Base-by-base conservation (phyloP, 257 asterid species). In the Coffea eugenioides region DNA sequence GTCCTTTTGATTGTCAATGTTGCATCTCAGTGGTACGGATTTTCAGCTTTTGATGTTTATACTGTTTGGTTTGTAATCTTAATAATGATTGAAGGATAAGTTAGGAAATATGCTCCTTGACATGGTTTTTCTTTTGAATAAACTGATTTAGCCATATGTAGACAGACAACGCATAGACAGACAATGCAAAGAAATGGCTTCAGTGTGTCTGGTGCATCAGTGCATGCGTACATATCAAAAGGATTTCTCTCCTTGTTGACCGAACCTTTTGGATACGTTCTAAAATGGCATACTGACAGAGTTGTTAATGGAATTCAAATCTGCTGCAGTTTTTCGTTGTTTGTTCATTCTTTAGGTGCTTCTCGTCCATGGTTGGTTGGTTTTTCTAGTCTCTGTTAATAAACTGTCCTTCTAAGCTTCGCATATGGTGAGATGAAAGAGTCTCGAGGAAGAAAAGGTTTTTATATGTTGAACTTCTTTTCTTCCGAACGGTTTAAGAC, bases 1-100 rank as follows among this genome's bases (percentile, higher is more conserved):
- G 95, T 85, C 46, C 83, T 92, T 39, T 74, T 94, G 76, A 88
- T 94, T 83, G 97, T 94, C 84, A 94, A 94, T 86, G 98, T 93
- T 83, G 98, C 98, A 41, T 94, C 98, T 5, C 90, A 93, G 51
- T 94, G 98, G 98, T 94, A 89, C 4, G 8, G 43, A 14, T 49
- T 31, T 64, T 65, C 25, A 8, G n/a, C 3, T 41, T 41, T 45
- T 45, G 25, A 6, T 65, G 14, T 78, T 59, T 12, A 8, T 43
- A 5, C 8, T 27, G 12, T 43, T 75, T 76, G 41, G 61, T 62
- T 62, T 36, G 31, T 36, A 25, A 31, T 71, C 36, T 61, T 11
- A 8, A 31, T 5, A 57, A 14, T 15, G 23, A 54, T 54, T 20
- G 14, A 31, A 18, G 45, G n/a, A 41, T 2, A 69, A 39, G 5